Percentiles rank a stretch among this genome's conserved stretches.
phyloP scores from a whole-genome alignment of 257 asterid species.

The Nicotiana benthamiana region DNA sequence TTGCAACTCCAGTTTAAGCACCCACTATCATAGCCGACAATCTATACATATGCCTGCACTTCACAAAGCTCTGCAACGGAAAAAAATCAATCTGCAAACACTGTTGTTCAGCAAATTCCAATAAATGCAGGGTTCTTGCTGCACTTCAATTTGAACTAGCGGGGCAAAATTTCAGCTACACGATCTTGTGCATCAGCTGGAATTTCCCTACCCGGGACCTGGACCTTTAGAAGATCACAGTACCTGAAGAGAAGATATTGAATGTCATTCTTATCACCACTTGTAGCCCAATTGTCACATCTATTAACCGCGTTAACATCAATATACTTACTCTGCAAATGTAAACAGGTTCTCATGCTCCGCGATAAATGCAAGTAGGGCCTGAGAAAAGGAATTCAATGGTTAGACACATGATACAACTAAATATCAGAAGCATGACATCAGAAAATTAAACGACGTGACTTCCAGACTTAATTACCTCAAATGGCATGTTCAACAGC shows the following conservation, averaged over 20 bases:
- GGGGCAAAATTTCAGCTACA: conserved; percentile 49
- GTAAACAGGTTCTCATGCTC: conserved; percentile 78
- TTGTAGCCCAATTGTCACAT: not conserved
- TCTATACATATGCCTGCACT: conserved; percentile 8
- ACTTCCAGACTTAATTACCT: conserved; percentile 43
- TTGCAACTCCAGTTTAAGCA: not conserved
- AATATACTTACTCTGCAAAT: conserved; percentile 60
- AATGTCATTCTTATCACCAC: not conserved
- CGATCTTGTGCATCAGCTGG: conserved; percentile 83
- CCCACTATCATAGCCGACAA: not conserved
- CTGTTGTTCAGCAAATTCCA: not conserved
- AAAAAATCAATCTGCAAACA: conserved; percentile 14
- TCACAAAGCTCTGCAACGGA: conserved; percentile 12
- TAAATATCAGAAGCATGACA: not conserved
- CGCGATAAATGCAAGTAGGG: conserved; percentile 73
- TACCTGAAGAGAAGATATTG: conserved; percentile 44
- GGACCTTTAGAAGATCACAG: conserved; percentile 57
- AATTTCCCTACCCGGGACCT: conserved; percentile 91
- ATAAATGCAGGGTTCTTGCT: not conserved
- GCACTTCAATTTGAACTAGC: conserved; percentile 15
- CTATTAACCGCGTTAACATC: not conserved
- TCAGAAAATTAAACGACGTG: not conserved
- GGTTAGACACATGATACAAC: not conserved
- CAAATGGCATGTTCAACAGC: conserved; percentile 91
- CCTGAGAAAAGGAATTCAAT: conserved; percentile 42